Evolutionary conservation across 164 flowering plant species (phyloP).

Genomic region (Brasenia schreberi): DNA sequence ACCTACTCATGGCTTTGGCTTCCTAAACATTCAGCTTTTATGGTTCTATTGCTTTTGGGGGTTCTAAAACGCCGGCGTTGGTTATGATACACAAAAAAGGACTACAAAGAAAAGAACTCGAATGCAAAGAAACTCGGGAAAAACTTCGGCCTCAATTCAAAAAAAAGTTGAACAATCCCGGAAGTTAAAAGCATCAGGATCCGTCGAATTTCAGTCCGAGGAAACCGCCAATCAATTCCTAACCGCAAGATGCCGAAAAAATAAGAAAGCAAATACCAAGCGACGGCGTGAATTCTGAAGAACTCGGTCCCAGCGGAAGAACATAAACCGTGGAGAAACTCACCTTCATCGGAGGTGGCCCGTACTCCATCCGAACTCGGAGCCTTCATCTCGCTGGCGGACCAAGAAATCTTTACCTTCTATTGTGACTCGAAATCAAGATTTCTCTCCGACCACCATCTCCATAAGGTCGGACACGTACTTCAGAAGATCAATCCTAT

Average conservation of each 20-base stretch:
- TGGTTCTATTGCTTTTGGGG: too few species aligned
- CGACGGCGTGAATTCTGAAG: not conserved
- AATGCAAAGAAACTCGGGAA: not conserved
- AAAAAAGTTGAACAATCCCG: not conserved
- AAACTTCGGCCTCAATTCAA: not conserved
- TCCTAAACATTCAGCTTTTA: too few species aligned
- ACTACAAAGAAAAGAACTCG: not conserved
- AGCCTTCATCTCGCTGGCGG: constrained; percentile 36
- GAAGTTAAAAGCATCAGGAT: not conserved
- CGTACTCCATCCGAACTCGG: constrained; percentile 47
- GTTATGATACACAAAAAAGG: too few species aligned
- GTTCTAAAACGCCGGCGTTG: too few species aligned
- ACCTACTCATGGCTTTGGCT: too few species aligned
- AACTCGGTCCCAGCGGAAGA: not conserved
- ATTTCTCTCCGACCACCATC: too few species aligned
- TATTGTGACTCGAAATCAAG: too few species aligned
- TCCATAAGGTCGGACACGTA: not conserved
- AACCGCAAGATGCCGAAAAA: not conserved
- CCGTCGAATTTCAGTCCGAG: not conserved
- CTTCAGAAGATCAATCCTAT: not conserved
- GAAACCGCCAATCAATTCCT: not conserved
- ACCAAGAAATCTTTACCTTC: not conserved
- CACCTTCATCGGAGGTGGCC: constrained; percentile 61
- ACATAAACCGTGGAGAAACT: not conserved
- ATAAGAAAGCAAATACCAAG: not conserved